A percentile compares a stretch with the other conserved stretches of the same genome.
Evolutionary conservation across 176 grass and related monocot species (phyloP).

Genomic region (Chloris gayana): DNA sequence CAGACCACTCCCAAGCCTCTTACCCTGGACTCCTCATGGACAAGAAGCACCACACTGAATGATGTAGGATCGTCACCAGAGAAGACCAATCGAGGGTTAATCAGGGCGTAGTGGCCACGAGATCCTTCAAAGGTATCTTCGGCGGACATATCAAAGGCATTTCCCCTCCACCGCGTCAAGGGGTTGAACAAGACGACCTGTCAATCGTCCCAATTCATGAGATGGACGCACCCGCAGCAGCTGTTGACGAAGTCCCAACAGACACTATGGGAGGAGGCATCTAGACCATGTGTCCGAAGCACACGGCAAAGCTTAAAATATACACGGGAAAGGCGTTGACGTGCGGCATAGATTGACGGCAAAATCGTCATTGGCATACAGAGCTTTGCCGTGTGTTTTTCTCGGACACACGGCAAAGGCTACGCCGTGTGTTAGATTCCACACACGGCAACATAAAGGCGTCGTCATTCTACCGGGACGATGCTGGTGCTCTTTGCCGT

Average conservation of each 20-base stretch:
- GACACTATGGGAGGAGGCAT: too few species aligned
- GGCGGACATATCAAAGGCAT: background rate
- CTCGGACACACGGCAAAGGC: too few species aligned
- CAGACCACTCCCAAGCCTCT: background rate
- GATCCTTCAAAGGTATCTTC: background rate
- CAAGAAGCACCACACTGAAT: background rate
- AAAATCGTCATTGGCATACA: too few species aligned
- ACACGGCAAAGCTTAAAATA: too few species aligned
- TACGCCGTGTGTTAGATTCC: too few species aligned
- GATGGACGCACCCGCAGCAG: background rate
- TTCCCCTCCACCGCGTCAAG: background rate
- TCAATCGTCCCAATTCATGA: background rate
- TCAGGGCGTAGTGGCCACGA: rapidly evolving
- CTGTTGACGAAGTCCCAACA: background rate
- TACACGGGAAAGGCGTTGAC: too few species aligned
- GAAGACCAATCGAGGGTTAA: background rate
- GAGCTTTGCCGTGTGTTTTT: too few species aligned
- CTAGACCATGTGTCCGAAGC: too few species aligned
- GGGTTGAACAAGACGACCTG: background rate
- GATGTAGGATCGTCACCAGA: background rate
- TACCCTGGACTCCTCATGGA: slow-evolving; percentile 14
- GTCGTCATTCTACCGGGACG: too few species aligned
- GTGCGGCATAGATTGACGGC: too few species aligned
- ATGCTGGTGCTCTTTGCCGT: too few species aligned
- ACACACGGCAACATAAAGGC: too few species aligned